Evolutionary conservation across 768 basidiomycete genomes (phyloP).

Genomic region (Thelephora ganbajun): DNA sequence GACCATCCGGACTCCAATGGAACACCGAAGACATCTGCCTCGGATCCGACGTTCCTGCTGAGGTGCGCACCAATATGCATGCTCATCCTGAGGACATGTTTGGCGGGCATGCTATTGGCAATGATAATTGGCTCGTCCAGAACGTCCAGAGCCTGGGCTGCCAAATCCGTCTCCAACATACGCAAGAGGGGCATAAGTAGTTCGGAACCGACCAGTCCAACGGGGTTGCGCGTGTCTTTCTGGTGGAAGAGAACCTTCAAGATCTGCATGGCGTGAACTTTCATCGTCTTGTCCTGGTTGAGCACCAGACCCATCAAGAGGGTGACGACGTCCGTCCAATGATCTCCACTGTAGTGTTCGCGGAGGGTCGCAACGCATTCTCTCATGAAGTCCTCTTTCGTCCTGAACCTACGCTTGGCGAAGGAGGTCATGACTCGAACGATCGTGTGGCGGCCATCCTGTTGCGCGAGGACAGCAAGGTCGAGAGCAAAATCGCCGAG

Average conservation of each 20-base stretch:
- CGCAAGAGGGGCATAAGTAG: slow-evolving; percentile 84
- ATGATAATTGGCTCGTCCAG: slow-evolving; percentile 81
- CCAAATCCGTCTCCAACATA: slow-evolving; percentile 77
- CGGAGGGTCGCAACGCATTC: slow-evolving; percentile 78
- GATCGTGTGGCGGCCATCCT: slow-evolving; percentile 65
- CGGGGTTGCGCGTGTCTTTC: slow-evolving; percentile 59
- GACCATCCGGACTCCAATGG: slow-evolving; percentile 82
- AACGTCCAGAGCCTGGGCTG: slow-evolving; percentile 81
- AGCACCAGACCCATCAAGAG: slow-evolving; percentile 78
- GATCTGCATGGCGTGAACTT: slow-evolving; percentile 73
- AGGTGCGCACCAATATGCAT: slow-evolving; percentile 41
- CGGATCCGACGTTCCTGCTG: slow-evolving; percentile 33
- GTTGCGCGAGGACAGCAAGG: slow-evolving; percentile 56
- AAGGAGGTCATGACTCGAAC: slow-evolving; percentile 84
- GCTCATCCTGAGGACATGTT: slow-evolving; percentile 86
- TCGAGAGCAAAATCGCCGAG: slow-evolving; percentile 61
- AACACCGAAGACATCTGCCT: slow-evolving; percentile 67
- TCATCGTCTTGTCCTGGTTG: slow-evolving; percentile 72
- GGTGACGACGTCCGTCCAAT: slow-evolving; percentile 73
- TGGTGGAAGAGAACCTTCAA: slow-evolving; percentile 83
- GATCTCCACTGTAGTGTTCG: slow-evolving; percentile 65
- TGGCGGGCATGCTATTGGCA: slow-evolving; percentile 61
- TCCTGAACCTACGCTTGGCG: slow-evolving; percentile 75
- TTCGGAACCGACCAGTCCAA: slow-evolving; percentile 70
- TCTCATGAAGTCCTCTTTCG: slow-evolving; percentile 85